A percentile compares a stretch with the other conserved stretches of the same genome.
Conservation (phyloP, 768 basidiomycete species). For the Lactarius vividus region DNA sequence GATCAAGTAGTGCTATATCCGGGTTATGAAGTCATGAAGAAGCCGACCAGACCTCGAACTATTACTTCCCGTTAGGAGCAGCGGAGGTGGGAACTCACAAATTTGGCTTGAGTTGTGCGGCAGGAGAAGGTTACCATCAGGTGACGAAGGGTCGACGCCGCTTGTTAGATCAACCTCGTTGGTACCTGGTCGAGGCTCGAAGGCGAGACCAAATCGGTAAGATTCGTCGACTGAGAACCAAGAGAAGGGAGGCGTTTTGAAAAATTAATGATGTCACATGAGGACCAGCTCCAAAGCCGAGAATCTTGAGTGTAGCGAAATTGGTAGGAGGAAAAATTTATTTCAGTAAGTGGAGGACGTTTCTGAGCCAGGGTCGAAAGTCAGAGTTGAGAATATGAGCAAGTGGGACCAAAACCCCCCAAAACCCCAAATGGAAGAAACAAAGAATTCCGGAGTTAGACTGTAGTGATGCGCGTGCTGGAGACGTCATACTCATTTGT, state of each 20-base stretch:
- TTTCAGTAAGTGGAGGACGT: too few relatives aligned
- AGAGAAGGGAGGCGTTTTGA: background rate
- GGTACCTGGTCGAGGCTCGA: conserved; percentile 1
- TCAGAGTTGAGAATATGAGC: background rate
- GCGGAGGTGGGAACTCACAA: background rate
- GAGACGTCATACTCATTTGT: conserved; percentile 10
- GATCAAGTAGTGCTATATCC: background rate
- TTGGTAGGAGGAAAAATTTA: background rate
- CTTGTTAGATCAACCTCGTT: background rate
- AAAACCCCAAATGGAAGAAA: conserved; percentile 2
- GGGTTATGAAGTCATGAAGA: background rate
- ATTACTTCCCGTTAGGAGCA: background rate
- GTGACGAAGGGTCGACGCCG: background rate
- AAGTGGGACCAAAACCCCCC: background rate
- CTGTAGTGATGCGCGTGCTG: background rate
- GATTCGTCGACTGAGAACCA: background rate
- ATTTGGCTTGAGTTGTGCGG: background rate
- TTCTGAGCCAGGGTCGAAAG: background rate
- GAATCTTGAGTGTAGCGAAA: background rate
- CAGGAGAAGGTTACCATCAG: background rate
- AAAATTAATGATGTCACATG: background rate
- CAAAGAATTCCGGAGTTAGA: conserved; percentile 7
- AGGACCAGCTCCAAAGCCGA: background rate
- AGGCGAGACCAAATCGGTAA: background rate
- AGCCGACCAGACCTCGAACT: background rate